A percentile compares a stretch with the other conserved stretches of the same genome.
phyloP scores from a whole-genome alignment of 2,329 filamentous ascomycete genomes.

The Pseudogymnoascus sp. region DNA sequence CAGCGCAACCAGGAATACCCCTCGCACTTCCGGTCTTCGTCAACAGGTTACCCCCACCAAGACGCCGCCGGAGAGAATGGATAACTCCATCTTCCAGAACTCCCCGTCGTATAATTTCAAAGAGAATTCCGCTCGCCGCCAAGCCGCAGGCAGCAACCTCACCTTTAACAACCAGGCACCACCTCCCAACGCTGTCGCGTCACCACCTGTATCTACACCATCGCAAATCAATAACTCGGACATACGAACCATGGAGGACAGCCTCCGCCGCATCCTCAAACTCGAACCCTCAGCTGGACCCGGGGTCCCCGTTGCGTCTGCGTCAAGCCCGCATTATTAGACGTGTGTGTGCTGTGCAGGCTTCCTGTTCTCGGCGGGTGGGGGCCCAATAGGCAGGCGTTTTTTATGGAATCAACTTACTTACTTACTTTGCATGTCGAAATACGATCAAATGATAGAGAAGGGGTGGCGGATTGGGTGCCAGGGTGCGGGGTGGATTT shows the following conservation, averaged over 20 bases:
- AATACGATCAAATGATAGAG: constrained; percentile 2
- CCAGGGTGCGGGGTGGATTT: background rate
- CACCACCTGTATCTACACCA: background rate
- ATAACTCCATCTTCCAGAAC: background rate
- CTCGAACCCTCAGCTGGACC: constrained; percentile 20
- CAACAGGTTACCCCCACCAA: constrained; percentile 26
- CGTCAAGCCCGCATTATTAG: constrained; percentile 3
- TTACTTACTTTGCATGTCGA: background rate
- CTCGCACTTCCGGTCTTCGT: constrained; percentile 25
- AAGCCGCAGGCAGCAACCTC: background rate
- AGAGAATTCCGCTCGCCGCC: background rate
- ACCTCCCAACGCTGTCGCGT: background rate
- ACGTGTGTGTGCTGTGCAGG: background rate
- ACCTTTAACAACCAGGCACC: background rate
- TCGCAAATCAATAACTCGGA: constrained; percentile 13
- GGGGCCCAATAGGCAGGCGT: background rate
- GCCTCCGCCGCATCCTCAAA: constrained; percentile 27
- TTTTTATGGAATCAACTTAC: background rate
- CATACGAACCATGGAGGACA: constrained; percentile 27
- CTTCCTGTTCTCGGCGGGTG: background rate
- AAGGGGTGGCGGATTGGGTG: background rate
- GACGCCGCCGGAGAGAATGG: constrained; percentile 18
- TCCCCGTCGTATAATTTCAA: constrained; percentile 1
- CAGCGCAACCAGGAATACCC: constrained; percentile 14
- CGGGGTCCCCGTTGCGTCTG: background rate